These are phyloP conservation scores for Asterochloris sp. DNA, from an alignment of 139 green algal genomes.

Conservation along the genomic window DNA sequence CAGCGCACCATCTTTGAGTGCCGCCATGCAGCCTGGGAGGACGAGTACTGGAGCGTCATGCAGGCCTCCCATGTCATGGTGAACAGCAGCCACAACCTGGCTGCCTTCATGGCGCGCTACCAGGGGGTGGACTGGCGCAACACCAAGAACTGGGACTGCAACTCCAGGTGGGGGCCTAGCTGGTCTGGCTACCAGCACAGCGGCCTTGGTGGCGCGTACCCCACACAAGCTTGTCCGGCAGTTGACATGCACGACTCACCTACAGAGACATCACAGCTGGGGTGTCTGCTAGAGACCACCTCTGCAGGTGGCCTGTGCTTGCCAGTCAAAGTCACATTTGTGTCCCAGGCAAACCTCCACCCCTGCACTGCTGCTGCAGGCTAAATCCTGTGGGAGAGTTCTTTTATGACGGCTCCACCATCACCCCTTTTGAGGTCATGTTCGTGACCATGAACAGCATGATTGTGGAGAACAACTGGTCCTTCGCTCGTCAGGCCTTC, in stretches of 20 bases:
- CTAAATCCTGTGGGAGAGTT: conserved; percentile 12
- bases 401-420: conserved; percentile 15
- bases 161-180: conserved; percentile 1
- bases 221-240: no score
- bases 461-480: conserved; percentile 19
- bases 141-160: conserved; percentile 12
- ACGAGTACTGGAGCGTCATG: conserved; percentile 26
- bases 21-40: conserved; percentile 28
- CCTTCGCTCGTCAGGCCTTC: conserved; percentile 2
- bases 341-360: not conserved
- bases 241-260: no score
- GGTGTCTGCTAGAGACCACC: no score
- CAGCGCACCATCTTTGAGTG: conserved; percentile 34
- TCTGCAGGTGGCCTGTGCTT: no score
- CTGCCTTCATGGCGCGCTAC: conserved; percentile 25
- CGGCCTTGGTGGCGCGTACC: no score
- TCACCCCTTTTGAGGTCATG: conserved; percentile 19
- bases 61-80: conserved; percentile 33
- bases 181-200: no score
- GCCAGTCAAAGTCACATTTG: no score
- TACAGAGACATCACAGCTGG: no score
- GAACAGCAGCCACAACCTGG: conserved; percentile 15
- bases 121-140: conserved; percentile 18
- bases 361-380: not conserved
- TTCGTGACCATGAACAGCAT: conserved; percentile 17